phyloP scores from a whole-genome alignment of 768 basidiomycete species.

The Mycena albidolilacea region DNA sequence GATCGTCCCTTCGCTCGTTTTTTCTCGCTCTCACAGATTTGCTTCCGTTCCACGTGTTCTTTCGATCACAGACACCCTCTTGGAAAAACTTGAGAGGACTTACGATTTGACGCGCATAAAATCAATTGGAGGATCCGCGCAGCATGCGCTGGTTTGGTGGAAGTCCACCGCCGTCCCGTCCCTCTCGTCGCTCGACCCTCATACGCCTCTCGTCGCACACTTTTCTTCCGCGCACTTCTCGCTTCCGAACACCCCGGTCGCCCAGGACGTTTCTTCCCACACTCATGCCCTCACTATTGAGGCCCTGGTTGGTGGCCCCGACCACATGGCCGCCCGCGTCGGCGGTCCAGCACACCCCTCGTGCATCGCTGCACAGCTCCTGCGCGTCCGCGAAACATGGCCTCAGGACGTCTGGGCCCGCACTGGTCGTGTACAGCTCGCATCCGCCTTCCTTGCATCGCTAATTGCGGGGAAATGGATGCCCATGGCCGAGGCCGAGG shows the following conservation, averaged over 20 bases:
- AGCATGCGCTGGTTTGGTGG: constrained; percentile 92
- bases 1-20: constrained; percentile 38
- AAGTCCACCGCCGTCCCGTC: constrained; percentile 83
- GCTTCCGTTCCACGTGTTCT: constrained; percentile 44
- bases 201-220: constrained; percentile 77
- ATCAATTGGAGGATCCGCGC: constrained; percentile 84
- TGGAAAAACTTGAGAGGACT: constrained; percentile 80
- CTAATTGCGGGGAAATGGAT: constrained; percentile 81
- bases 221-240: constrained; percentile 79
- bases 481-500: constrained; percentile 81
- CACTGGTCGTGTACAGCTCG: constrained; percentile 85
- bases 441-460: constrained; percentile 81
- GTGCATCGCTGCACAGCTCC: constrained; percentile 80
- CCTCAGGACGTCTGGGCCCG: constrained; percentile 83
- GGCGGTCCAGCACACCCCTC: constrained; percentile 82
- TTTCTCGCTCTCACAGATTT: constrained; percentile 56
- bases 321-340: constrained; percentile 82
- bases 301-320: constrained; percentile 82
- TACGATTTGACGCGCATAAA: constrained; percentile 81
- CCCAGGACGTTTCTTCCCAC: constrained; percentile 87
- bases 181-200: constrained; percentile 80
- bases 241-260: constrained; percentile 79
- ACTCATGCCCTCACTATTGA: constrained; percentile 85
- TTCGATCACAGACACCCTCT: constrained; percentile 70
- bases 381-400: constrained; percentile 85